Conservation (phyloP, 306 rosid genomes). For the Corylus avellana region DNA sequence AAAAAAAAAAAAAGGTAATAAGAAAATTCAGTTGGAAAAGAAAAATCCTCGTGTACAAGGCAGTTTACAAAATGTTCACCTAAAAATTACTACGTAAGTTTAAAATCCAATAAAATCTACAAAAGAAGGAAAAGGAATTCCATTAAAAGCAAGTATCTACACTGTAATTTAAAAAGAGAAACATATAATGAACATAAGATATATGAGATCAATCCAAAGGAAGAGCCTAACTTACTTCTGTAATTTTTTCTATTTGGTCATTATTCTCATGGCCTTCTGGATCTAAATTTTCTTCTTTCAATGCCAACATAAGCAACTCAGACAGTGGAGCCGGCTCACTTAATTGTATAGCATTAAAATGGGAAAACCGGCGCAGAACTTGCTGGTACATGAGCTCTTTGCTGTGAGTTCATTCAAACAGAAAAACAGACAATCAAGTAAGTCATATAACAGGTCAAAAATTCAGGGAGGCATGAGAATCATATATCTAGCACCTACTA, state of each 20-base stretch:
- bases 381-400: conserved; percentile 98
- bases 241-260: conserved; percentile 64
- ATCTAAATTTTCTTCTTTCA: conserved; percentile 74
- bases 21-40: neutral
- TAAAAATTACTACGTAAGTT: neutral
- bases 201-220: conserved; percentile 18
- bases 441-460: neutral
- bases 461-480: conserved; percentile 2
- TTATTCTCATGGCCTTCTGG: conserved; percentile 54
- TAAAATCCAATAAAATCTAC: neutral
- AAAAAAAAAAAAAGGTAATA: neutral
- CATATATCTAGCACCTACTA: conserved; percentile 10
- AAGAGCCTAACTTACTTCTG: conserved; percentile 64
- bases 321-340: conserved; percentile 76
- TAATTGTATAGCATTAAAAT: conserved; percentile 81
- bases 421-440: conserved; percentile 19
- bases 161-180: neutral
- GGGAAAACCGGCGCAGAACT: conserved; percentile 77
- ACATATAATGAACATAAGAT: conserved; percentile 17
- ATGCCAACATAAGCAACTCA: conserved; percentile 78
- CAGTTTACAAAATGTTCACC: neutral
- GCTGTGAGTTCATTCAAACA: conserved; percentile 48
- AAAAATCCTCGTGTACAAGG: neutral
- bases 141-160: neutral
- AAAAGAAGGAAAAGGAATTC: neutral